Conservation (phyloP, 2,329 filamentous ascomycete genomes). For the Pseudogymnoascus pannorum region DNA sequence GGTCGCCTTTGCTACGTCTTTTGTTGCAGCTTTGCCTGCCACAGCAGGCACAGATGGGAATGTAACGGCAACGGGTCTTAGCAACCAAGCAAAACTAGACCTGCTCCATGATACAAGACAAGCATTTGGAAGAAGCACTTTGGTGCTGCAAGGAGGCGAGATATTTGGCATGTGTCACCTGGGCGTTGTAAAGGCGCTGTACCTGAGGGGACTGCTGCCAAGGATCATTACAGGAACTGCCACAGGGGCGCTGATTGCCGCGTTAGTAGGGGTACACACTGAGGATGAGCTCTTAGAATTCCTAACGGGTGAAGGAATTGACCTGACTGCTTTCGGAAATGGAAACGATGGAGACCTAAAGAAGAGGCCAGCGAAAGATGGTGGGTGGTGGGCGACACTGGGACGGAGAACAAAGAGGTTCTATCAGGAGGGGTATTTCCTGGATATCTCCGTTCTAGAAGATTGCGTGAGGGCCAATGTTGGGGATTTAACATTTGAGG, state of each 20-base stretch:
- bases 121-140: constrained; percentile 76
- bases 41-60: constrained; percentile 36
- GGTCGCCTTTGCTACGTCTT: constrained; percentile 71
- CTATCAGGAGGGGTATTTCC: constrained; percentile 68
- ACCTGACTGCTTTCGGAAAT: constrained; percentile 67
- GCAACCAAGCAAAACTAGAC: constrained; percentile 60
- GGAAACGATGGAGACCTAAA: constrained; percentile 32
- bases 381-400: constrained; percentile 47
- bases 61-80: constrained; percentile 38
- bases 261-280: constrained; percentile 78
- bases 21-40: constrained; percentile 62
- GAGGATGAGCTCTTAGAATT: constrained; percentile 76
- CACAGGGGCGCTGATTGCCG: constrained; percentile 83
- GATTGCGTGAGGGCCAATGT: constrained; percentile 79
- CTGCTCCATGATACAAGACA: constrained; percentile 81
- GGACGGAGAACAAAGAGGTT: constrained; percentile 62
- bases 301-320: constrained; percentile 71
- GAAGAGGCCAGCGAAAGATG: constrained; percentile 16
- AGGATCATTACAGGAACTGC: constrained; percentile 88
- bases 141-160: constrained; percentile 82
- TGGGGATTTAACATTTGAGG: constrained; percentile 85
- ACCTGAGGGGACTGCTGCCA: constrained; percentile 71
- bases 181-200: constrained; percentile 82
- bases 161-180: constrained; percentile 89
- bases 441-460: constrained; percentile 75